Conservation (phyloP, 768 basidiomycete genomes). For the Leccinum barrowsii region DNA sequence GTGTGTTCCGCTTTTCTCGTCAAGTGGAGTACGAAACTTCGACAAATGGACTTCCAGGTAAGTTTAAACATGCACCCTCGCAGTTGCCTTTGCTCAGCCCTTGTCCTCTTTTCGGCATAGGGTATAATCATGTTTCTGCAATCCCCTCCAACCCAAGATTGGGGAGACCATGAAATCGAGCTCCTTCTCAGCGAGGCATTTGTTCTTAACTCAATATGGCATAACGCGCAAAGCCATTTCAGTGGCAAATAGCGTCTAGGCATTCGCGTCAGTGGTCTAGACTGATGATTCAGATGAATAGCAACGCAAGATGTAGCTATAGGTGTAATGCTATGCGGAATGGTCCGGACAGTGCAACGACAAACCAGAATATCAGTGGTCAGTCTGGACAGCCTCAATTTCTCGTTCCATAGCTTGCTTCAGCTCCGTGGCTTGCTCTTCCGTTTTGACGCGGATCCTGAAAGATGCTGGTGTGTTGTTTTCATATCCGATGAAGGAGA, state of each 20-base stretch:
- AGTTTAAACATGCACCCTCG: constrained; percentile 15
- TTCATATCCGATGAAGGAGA: constrained; percentile 72
- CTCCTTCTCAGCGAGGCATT: constrained; percentile 95
- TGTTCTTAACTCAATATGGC: constrained; percentile 89
- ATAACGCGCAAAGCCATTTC: constrained; percentile 89
- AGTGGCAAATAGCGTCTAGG: constrained; percentile 42
- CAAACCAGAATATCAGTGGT: constrained; percentile 8
- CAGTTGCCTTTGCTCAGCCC: not conserved
- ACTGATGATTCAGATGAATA: constrained; percentile 6
- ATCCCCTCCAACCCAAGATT: constrained; percentile 85
- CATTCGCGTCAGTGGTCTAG: not conserved
- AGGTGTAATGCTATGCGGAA: constrained; percentile 22
- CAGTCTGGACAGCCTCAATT: constrained; percentile 43
- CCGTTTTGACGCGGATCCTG: constrained; percentile 57
- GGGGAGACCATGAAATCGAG: constrained; percentile 96
- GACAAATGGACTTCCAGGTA: constrained; percentile 98
- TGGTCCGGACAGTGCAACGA: not conserved
- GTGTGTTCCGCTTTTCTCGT: constrained; percentile 98
- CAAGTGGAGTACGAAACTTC: constrained; percentile 89
- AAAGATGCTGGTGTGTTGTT: constrained; percentile 53
- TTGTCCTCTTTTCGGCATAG: constrained; percentile 36
- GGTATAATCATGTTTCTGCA: constrained; percentile 99
- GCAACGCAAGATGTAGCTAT: constrained; percentile 24
- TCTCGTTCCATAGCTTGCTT: constrained; percentile 62
- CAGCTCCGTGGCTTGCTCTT: constrained; percentile 53